phyloP scores from a whole-genome alignment of 345 rosid genomes.

The Hibiscus syriacus region DNA sequence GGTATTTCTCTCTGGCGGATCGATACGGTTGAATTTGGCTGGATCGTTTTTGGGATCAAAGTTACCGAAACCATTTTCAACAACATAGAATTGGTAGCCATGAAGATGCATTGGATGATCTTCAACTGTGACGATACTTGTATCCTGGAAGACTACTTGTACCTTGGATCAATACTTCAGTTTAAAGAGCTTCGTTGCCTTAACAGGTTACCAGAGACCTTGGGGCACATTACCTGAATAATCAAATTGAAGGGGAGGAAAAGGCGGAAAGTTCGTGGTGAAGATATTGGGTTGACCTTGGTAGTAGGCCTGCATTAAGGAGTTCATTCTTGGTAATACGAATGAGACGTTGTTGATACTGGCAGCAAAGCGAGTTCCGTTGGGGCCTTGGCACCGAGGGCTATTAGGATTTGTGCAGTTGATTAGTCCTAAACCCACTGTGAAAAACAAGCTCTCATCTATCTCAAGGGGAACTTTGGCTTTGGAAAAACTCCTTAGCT shows the following conservation, averaged over 20 bases:
- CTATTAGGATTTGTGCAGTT: conserved; percentile 66
- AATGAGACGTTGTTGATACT: conserved; percentile 84
- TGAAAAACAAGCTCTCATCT: conserved; percentile 66
- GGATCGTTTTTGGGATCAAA: conserved; percentile 55
- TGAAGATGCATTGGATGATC: conserved; percentile 92
- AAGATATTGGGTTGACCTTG: conserved; percentile 63
- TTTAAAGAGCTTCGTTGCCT: conserved; percentile 64
- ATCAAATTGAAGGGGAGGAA: conserved; percentile 61
- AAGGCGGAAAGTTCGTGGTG: conserved; percentile 83
- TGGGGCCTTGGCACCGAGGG: conserved; percentile 89
- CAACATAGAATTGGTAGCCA: conserved; percentile 65
- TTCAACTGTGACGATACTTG: conserved; percentile 68
- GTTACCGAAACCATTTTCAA: conserved; percentile 72
- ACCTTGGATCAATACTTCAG: conserved; percentile 58
- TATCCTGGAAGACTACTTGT: conserved; percentile 73
- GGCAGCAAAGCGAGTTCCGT: conserved; percentile 72
- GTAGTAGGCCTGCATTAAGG: conserved; percentile 87
- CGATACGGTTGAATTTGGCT: conserved; percentile 55
- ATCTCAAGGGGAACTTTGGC: conserved; percentile 51
- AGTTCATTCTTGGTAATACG: conserved; percentile 48
- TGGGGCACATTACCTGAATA: conserved; percentile 84
- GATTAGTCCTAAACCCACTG: conserved; percentile 76
- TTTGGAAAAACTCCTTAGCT: conserved; percentile 42
- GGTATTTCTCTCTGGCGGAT: conserved; percentile 80
- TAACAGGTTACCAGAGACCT: conserved; percentile 72